Evolutionary conservation across 495 filamentous ascomycete genomes (phyloP), one percentile per base, ranked within the genome.

Genomic region (Bryoglossum gracile): DNA sequence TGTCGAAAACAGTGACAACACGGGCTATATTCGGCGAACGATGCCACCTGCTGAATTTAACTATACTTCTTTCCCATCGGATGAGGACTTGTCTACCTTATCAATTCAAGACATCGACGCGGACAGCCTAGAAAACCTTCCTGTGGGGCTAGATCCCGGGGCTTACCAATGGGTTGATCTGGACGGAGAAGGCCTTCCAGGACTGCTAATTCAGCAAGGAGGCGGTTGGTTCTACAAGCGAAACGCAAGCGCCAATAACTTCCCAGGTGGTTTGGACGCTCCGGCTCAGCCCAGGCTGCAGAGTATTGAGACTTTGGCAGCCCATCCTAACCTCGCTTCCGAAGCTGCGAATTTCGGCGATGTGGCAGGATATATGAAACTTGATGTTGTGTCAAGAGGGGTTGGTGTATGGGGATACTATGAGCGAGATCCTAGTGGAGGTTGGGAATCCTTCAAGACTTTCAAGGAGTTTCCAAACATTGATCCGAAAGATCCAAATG

Each of bases 141-240:
- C 56, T 28, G 4, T 17, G 8, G 49, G 48, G 1, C 11, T 52
- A 16, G 24, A 19, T 2, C 21, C 1, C 10, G 2, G 2, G 3
- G 11, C 13, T 2, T 47, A 34, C 21, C 33, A 56, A 36, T 68
- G 57, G 60, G 14, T 64, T 9, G 64, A 68, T 39, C 57, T 69
- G 0, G 33, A 66, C 45, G 64, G 64, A 13, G 64, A 65, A 28
- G 65, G 65, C 1, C 3, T 50, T 2, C 23, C 60, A 1, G 57
- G 64, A 6, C 16, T 65, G 9, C 54, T 66, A 1, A 22, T 43
- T 10, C 19, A 23, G 1, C 8, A 33, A 24, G 32, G 10, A 8
- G 25, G 13, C n/a, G 41, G 30, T 2, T 48, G 38, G 37, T 32
- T 33, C 46, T 57, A 46, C 9, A 50, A 45, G 23, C 38, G 24